phyloP scores from a whole-genome alignment of 192 early-diverging fungal genomes.

The Backusella psychrophila region DNA sequence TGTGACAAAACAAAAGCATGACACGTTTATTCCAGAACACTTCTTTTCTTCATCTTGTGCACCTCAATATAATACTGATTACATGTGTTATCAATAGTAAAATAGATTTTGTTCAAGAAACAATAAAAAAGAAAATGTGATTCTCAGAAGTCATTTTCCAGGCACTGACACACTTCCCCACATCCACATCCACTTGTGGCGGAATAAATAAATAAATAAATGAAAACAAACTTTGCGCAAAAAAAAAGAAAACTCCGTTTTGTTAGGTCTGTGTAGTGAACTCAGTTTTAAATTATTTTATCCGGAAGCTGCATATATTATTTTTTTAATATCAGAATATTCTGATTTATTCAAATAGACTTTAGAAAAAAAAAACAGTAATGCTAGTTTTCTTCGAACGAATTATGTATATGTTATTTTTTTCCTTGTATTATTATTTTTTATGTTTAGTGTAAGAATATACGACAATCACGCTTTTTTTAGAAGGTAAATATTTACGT shows the following conservation, averaged over 20 bases:
- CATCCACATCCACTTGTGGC: not conserved
- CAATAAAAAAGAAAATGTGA: not conserved
- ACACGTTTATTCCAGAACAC: not conserved
- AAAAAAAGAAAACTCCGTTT: too few species aligned
- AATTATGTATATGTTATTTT: not conserved
- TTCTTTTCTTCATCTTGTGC: not conserved
- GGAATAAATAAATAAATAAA: not conserved
- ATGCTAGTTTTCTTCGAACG: not conserved
- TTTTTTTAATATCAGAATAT: not conserved
- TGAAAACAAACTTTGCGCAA: not conserved
- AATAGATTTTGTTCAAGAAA: not conserved
- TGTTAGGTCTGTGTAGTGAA: not conserved
- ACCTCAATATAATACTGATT: not conserved
- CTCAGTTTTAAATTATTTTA: too few species aligned
- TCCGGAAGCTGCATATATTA: not conserved
- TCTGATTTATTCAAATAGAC: not conserved
- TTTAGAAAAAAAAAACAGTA: not conserved
- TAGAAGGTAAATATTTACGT: not conserved
- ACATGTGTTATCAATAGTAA: not conserved
- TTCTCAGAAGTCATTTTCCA: not conserved
- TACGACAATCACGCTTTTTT: not conserved
- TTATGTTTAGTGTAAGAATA: too few species aligned
- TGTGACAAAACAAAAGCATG: not conserved
- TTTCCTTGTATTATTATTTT: too few species aligned
- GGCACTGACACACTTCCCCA: not conserved